phyloP scores from a whole-genome alignment of 108 stramenopile species.

The Cyclotella atomus region DNA sequence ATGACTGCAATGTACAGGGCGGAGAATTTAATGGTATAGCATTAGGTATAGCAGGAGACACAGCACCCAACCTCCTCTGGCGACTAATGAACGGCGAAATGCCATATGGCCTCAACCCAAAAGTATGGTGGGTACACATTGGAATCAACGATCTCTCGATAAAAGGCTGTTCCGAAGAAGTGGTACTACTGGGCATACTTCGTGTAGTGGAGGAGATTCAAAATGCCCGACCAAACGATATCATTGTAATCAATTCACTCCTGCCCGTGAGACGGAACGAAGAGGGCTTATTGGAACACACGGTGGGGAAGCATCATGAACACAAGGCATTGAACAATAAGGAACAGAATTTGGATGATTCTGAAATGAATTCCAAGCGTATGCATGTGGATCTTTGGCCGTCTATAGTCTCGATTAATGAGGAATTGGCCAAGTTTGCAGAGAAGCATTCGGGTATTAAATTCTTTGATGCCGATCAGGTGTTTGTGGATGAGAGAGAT shows the following conservation, averaged over 20 bases:
- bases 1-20: too few species aligned
- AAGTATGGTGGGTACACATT: slow-evolving; percentile 57
- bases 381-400: slow-evolving; percentile 65
- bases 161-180: slow-evolving; percentile 71
- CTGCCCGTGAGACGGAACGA: slow-evolving; percentile 53
- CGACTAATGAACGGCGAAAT: slow-evolving; percentile 76
- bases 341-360: slow-evolving; percentile 32
- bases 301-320: slow-evolving; percentile 35
- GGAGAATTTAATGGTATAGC: slow-evolving; percentile 64
- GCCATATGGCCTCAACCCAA: slow-evolving; percentile 51
- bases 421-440: slow-evolving; percentile 64
- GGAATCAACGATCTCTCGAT: slow-evolving; percentile 74
- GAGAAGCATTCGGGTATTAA: slow-evolving; percentile 51
- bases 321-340: slow-evolving; percentile 45
- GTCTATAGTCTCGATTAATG: slow-evolving; percentile 74
- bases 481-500: slow-evolving; percentile 64
- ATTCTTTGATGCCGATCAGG: slow-evolving; percentile 78
- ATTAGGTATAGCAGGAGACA: slow-evolving; percentile 75
- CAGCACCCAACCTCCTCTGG: slow-evolving; percentile 73
- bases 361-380: slow-evolving; percentile 36
- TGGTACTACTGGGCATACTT: slow-evolving; percentile 66
- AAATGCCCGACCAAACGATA: slow-evolving; percentile 39
- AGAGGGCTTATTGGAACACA: slow-evolving; percentile 46
- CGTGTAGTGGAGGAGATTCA: slow-evolving; percentile 67
- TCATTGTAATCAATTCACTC: slow-evolving; percentile 69